Evolutionary conservation across 495 filamentous ascomycete species (phyloP), one percentile per base, ranked within the genome.

Genomic region (Hyaloscypha variabilis): DNA sequence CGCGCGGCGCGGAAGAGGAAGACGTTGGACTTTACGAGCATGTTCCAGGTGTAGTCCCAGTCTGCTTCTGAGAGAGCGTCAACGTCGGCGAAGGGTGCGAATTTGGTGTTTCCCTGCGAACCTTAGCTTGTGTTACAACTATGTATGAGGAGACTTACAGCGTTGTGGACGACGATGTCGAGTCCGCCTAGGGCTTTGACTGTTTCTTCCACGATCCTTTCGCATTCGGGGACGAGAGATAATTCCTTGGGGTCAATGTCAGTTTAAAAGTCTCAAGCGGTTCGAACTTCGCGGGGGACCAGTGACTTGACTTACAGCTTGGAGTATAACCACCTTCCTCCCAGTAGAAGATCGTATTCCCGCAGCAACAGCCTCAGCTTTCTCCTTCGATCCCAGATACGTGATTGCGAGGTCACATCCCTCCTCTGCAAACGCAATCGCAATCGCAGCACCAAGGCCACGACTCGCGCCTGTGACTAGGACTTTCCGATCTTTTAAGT

Each of bases 31-130:
- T 90, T 90, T 64, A 89, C 86, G 69, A 91, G 90, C 60, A 85
- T 77, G 10, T 81, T 76, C 83, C 83, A 91, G 76, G 87, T 89
- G 85, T 84, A 88, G 67, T 90, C 87, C 89, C 89, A 92, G 30
- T 92, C 89, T 4, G 80, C 82, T 36, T 90, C 83, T 39, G 75
- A 75, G 75, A 88, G 81, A 6, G 85, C 83, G 68, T 88, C 76
- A 23, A 92, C 75, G 70, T 91, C 85, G 23, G 62, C 74, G 65
- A 89, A 91, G 8, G 75, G 74, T 19, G 82, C 78, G 46, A 89
- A 80, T 69, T 84, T 86, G 1, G 88, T 90, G 85, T 85, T 90
- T 4, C 87, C 87, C 6, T 46, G 13, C 39, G 10, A 4, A 3
- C 4, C 14, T 46, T 4, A 46, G 8, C 19, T 46, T 4, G 39